Evolutionary conservation across 257 asterid genomes (phyloP), one percentile per base, ranked within the genome.

Genomic region (Datura wrightii): DNA sequence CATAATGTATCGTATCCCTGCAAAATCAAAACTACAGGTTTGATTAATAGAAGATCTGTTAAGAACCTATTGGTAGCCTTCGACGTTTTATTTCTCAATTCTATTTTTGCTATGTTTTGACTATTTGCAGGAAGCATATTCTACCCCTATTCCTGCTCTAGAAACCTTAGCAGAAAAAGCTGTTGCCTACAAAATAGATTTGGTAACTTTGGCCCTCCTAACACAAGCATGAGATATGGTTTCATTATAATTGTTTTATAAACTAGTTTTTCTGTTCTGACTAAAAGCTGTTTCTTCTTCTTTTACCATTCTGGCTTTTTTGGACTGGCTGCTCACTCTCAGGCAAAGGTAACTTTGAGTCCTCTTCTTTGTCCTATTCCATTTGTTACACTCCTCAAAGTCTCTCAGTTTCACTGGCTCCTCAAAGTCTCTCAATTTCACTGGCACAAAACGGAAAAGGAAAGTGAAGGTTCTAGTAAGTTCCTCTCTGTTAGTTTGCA

Each of bases 141-240:
- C 98, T 24, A 91, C 94, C 60, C 95, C 98, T 13, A 82, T 91
- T 88, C 54, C 89, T 84, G 92, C 94, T 3, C 46, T 92, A 84
- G 88, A 85, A 58, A 89, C 89, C 84, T 90, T 92, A 3, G 88
- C 91, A 1, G 95, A 90, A 7, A 71, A 85, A 71, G 42, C 86
- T 5, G 58, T 81, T 19, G 56, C 55, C 13, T 69, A 86, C 7
- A 94, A 87, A 84, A 10, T 88, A 50, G 90, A 86, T 71, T 72
- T 74, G 85, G 97, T 92, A 92, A 89, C 82, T 83, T 71, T 82
- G 3, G 3, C 41, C 60, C 84, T 65, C 84, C 24, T 83, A 41
- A 69, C 70, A 31, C 70, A 39, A 58, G 41, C 81, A 41, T 85
- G 65, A 44, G 50, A 59, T 70, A 80, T 79, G 14, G 19, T 48